These are phyloP conservation scores for Hericium rajendrae DNA, from an alignment of 768 basidiomycete species.

Conservation along the genomic window DNA sequence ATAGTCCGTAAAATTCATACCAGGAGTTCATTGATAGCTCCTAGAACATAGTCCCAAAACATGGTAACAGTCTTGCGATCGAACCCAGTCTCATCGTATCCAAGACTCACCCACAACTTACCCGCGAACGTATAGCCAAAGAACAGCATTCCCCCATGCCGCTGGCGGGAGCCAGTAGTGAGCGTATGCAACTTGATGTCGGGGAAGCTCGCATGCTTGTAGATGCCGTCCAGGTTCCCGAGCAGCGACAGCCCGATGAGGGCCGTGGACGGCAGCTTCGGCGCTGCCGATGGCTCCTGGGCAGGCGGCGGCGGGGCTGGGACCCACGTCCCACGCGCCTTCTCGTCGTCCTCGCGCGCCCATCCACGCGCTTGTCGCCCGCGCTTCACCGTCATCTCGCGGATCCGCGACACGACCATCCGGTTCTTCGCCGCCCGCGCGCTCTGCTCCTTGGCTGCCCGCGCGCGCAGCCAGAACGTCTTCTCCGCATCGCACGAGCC, in stretches of 20 bases:
- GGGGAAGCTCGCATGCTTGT: conserved; percentile 55
- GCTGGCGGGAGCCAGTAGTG: conserved; percentile 79
- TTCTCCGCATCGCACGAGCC: conserved; percentile 21
- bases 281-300: conserved; percentile 7
- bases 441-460: conserved; percentile 59
- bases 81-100: conserved; percentile 74
- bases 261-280: conserved; percentile 40
- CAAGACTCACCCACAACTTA: conserved; percentile 70
- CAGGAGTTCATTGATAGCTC: conserved; percentile 51
- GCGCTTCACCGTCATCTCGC: conserved; percentile 57
- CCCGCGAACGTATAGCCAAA: conserved; percentile 73
- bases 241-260: conserved; percentile 74
- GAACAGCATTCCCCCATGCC: conserved; percentile 68
- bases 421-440: conserved; percentile 50
- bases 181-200: conserved; percentile 55
- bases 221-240: conserved; percentile 79
- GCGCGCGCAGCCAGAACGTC: conserved; percentile 71
- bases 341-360: conserved; percentile 71
- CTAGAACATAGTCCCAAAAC: conserved; percentile 58
- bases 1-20: conserved; percentile 10
- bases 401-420: conserved; percentile 51
- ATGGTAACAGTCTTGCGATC: conserved; percentile 45
- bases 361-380: conserved; percentile 51
- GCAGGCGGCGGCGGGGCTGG: conserved; percentile 16
- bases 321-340: conserved; percentile 33